These are phyloP conservation scores for Cyclanthera cordifolia DNA, from an alignment of 306 rosid species.

Conservation along the genomic window DNA sequence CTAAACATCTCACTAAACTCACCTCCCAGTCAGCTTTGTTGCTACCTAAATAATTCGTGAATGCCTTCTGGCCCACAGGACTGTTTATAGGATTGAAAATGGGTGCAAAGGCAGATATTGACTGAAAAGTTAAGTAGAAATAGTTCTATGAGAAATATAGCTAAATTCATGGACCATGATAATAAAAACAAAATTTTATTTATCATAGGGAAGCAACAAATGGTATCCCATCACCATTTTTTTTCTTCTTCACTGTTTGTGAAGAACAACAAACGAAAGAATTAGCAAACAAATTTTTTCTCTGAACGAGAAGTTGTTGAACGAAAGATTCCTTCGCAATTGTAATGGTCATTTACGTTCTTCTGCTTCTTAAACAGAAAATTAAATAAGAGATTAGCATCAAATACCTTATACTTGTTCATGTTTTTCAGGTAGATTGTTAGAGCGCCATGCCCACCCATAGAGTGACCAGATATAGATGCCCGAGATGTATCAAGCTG, in stretches of 20 bases:
- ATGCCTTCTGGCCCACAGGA: slow-evolving; percentile 91
- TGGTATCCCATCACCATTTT: neutral
- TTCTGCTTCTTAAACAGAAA: neutral
- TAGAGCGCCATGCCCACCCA: slow-evolving; percentile 97
- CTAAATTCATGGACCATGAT: neutral
- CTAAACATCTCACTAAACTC: slow-evolving; percentile 14
- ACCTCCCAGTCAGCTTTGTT: slow-evolving; percentile 84
- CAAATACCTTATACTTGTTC: slow-evolving; percentile 73
- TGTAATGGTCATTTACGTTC: neutral
- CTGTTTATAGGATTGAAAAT: slow-evolving; percentile 68
- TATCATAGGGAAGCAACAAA: neutral
- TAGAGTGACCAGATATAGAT: slow-evolving; percentile 84
- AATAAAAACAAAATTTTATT: neutral
- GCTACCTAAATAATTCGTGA: slow-evolving; percentile 74
- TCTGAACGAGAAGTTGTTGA: neutral
- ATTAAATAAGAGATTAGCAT: neutral
- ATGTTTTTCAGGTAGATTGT: slow-evolving; percentile 72
- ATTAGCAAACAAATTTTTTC: neutral
- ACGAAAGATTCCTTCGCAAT: neutral
- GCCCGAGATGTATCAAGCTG: slow-evolving; percentile 72
- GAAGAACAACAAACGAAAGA: no score
- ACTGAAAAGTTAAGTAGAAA: slow-evolving; percentile 32
- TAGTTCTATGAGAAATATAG: neutral
- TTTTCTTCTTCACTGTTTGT: neutral
- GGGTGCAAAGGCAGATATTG: slow-evolving; percentile 83